Evolutionary conservation across 805 yeast species (phyloP).

Genomic region (Ogataea paradorogensis): DNA sequence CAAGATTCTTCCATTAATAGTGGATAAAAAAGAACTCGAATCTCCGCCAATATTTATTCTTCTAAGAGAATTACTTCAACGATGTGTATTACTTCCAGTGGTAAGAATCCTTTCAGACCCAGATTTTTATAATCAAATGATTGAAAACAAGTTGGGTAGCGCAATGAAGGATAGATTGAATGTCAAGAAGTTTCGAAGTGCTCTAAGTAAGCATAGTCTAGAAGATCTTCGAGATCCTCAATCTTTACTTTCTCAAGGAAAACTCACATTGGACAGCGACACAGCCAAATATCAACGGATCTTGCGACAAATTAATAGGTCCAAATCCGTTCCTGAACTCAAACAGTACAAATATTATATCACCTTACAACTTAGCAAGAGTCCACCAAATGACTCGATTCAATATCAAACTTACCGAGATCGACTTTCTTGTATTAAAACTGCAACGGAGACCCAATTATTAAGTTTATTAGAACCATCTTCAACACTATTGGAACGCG

Average conservation of each 20-base stretch:
- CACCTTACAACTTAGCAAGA: conserved; percentile 45
- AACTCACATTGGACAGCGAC: conserved; percentile 40
- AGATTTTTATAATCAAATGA: conserved; percentile 69
- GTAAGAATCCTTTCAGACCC: conserved; percentile 58
- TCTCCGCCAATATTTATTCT: conserved; percentile 50
- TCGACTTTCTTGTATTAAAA: conserved; percentile 20
- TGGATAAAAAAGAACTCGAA: conserved; percentile 44
- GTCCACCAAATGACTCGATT: conserved; percentile 32
- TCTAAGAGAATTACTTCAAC: conserved; percentile 60
- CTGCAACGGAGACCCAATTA: conserved; percentile 22
- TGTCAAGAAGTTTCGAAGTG: conserved; percentile 67
- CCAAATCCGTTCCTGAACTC: conserved; percentile 40
- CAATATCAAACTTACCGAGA: conserved; percentile 16
- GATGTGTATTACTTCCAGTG: conserved; percentile 54
- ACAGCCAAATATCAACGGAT: conserved; percentile 41
- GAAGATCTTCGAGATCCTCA: conserved; percentile 9
- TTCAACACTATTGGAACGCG: conserved; percentile 1
- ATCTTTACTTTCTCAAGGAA: conserved; percentile 30
- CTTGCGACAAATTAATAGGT: conserved; percentile 33
- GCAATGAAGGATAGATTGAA: conserved; percentile 71
- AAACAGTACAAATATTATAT: conserved; percentile 47
- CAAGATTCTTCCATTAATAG: conserved; percentile 45
- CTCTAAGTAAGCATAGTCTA: conserved; percentile 61
- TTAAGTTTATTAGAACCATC: conserved; percentile 11
- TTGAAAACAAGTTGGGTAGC: conserved; percentile 58